Percentiles rank a stretch among this genome's conserved stretches.
Conservation (phyloP, 2,329 filamentous ascomycete genomes). For the Rachicladosporium sp. region DNA sequence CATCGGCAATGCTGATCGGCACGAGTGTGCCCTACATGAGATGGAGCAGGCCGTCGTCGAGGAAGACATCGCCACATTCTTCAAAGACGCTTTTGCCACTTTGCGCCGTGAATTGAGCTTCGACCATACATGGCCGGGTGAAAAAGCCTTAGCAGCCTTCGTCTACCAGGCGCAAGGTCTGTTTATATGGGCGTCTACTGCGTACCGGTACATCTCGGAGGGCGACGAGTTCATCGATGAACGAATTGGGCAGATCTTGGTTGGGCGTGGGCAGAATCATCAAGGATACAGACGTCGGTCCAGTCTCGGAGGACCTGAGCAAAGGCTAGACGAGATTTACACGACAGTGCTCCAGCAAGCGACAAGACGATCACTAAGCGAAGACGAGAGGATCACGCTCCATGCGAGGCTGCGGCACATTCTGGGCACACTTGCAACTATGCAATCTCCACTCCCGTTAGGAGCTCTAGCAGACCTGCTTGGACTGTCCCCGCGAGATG, state of each 20-base stretch:
- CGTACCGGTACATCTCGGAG: slow-evolving; percentile 5
- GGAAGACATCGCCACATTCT: slow-evolving; percentile 26
- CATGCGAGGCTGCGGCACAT: no score
- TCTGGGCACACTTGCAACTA: no score
- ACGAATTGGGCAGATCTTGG: no score
- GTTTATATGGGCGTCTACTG: slow-evolving; percentile 26
- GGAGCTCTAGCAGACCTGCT: no score
- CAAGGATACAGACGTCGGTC: no score
- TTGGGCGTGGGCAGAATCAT: no score
- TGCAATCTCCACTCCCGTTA: no score
- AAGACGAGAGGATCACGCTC: slow-evolving; percentile 9
- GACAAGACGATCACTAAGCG: slow-evolving; percentile 11
- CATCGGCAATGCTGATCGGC: no score
- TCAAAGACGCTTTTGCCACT: slow-evolving; percentile 19
- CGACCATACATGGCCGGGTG: slow-evolving; percentile 19
- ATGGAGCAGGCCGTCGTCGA: slow-evolving; percentile 20
- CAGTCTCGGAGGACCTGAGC: no score
- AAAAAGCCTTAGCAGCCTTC: slow-evolving; percentile 13
- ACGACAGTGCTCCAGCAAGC: slow-evolving; percentile 14
- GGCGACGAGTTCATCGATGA: no score
- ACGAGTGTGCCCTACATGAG: slow-evolving; percentile 27
- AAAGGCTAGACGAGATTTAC: slow-evolving; percentile 19
- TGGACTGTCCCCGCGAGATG: no score
- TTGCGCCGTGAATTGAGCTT: slow-evolving; percentile 7
- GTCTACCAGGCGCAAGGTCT: slow-evolving; percentile 22